Evolutionary conservation across 306 rosid species (phyloP).

Genomic region (Sindora glabra): DNA sequence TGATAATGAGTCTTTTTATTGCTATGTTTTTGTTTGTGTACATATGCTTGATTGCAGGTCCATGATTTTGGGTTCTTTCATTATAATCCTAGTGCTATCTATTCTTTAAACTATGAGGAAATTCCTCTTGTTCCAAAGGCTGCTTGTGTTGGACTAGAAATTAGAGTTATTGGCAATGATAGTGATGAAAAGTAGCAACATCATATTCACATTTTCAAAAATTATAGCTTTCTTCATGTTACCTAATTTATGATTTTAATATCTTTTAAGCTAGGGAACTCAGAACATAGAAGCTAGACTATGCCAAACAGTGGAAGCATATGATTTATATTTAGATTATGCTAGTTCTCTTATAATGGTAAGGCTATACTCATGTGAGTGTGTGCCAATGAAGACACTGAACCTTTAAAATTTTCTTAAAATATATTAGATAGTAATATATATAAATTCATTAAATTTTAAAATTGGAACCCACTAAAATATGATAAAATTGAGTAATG

Average conservation of each 20-base stretch:
- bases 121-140: slow-evolving; percentile 85
- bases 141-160: slow-evolving; percentile 91
- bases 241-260: not conserved
- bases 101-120: slow-evolving; percentile 76
- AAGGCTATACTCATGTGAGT: slow-evolving; percentile 38
- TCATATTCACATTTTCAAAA: not conserved
- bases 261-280: not conserved
- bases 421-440: no score
- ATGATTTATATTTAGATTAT: slow-evolving; percentile 50
- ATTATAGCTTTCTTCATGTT: slow-evolving; percentile 1
- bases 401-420: no score
- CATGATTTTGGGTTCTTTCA: slow-evolving; percentile 98
- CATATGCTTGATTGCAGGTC: slow-evolving; percentile 43
- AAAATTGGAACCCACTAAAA: no score
- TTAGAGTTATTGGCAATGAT: slow-evolving; percentile 95
- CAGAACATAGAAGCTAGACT: no score
- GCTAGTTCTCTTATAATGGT: slow-evolving; percentile 97
- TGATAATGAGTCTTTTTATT: not conserved
- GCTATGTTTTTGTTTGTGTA: not conserved
- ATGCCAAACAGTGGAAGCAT: no score
- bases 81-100: slow-evolving; percentile 73
- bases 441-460: no score
- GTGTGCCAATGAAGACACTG: no score
- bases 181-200: slow-evolving; percentile 89
- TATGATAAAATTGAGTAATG: no score